Percentiles rank a stretch among this genome's conserved stretches.
Evolutionary conservation across 2,329 filamentous ascomycete genomes (phyloP).

Genomic region (Niveomyces coronatus): DNA sequence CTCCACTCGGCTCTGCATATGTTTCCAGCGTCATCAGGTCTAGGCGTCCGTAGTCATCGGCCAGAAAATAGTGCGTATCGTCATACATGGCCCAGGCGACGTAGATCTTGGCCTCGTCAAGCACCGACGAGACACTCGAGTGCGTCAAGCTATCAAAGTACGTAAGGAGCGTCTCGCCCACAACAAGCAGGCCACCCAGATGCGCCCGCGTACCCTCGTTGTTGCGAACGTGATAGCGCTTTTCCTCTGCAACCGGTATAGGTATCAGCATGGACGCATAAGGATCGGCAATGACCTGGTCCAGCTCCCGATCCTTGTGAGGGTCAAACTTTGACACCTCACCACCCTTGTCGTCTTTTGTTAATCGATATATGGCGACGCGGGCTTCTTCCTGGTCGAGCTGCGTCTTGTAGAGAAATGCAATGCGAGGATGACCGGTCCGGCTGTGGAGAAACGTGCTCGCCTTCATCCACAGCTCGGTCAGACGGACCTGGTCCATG

Average conservation of each 20-base stretch:
- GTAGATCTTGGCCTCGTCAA: constrained; percentile 73
- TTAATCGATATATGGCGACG: constrained; percentile 49
- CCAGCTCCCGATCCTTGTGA: constrained; percentile 43
- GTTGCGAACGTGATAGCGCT: constrained; percentile 50
- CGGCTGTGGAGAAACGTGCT: constrained; percentile 48
- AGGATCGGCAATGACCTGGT: constrained; percentile 41
- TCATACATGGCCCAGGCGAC: constrained; percentile 87
- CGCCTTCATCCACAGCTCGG: constrained; percentile 49
- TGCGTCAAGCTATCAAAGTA: constrained; percentile 76
- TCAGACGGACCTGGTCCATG: constrained; percentile 45
- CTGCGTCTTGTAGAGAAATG: constrained; percentile 46
- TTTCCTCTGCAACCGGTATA: constrained; percentile 46
- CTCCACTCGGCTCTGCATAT: constrained; percentile 50
- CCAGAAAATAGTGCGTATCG: constrained; percentile 71
- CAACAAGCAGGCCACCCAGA: constrained; percentile 59
- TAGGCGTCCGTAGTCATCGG: constrained; percentile 80
- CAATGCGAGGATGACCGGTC: constrained; percentile 47
- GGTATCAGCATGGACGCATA: constrained; percentile 54
- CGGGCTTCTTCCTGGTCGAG: constrained; percentile 42
- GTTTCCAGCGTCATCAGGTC: constrained; percentile 75
- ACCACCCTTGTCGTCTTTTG: constrained; percentile 46
- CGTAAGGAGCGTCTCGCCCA: constrained; percentile 71
- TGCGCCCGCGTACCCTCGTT: constrained; percentile 43
- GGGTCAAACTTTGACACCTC: constrained; percentile 45
- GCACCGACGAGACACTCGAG: constrained; percentile 49